Evolutionary conservation across 208 protist species (phyloP), one percentile per base, ranked within the genome.

Genomic region (Acanthamoeba royreba): DNA sequence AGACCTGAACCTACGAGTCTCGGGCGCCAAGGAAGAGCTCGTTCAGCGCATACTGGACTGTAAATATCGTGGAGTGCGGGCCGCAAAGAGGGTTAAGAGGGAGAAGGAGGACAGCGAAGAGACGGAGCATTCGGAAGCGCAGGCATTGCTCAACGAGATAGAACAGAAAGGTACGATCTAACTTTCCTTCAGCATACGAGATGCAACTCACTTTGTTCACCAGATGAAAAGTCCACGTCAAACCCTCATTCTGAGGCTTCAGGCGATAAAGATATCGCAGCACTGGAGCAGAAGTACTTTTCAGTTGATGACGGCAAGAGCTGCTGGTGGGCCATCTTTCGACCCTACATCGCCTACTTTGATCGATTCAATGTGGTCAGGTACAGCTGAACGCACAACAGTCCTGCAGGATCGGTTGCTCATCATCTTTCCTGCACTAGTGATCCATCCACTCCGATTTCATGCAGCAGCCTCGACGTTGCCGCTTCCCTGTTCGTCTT

Each of bases 301-400:
- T 38, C 2, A 25, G 45, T 35, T 4, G 8, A 74, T 1, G 81
- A 55, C 5, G 45, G 22, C 9, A 92, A 69, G 47, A n/a, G n/a
- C n/a, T 45, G 49, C 17, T 95, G 95, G 95, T 95, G 94, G 94
- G 42, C 55, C 13, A 38, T 95, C 17, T 95, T 96, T 61, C 63
- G 94, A 47, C 3, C 22, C 38, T 90, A 61, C 45, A 52, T 33
- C 35, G 86, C 94, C 61, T 96, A 96, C 91, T 89, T 96, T 19
- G 95, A 96, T 53, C 53, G 58, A 43, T 95, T 92, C 69, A 33
- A 61, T 49, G 45, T 92, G 25, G 33, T 95, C n/a, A 74, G 95
- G 92, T 95, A 74, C 53, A 9, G 25, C 52, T 28, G n/a, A n/a
- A n/a, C n/a, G n/a, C n/a, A n/a, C n/a, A n/a, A n/a, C n/a, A n/a